Evolutionary conservation across 129 eudicot species (phyloP).

Genomic region (Saposhnikovia divaricata): DNA sequence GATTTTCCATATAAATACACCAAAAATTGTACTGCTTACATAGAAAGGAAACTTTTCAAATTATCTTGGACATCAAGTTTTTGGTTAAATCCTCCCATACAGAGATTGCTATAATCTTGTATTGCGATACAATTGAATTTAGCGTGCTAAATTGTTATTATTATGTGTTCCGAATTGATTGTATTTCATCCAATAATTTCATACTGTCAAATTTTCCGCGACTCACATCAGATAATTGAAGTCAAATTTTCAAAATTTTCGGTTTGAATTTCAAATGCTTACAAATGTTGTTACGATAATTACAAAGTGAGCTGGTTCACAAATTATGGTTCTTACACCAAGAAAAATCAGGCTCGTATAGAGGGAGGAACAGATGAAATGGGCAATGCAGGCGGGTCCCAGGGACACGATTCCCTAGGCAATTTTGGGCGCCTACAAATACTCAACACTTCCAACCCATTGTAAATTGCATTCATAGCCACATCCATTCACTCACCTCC

Average conservation of each 20-base stretch:
- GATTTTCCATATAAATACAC: too few relatives aligned
- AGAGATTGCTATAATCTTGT: too few relatives aligned
- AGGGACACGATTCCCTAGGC: constrained; percentile 6
- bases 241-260: neutral
- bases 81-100: too few relatives aligned
- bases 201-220: neutral
- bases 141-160: too few relatives aligned
- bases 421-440: constrained; percentile 34
- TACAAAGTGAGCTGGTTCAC: neutral
- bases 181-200: too few relatives aligned
- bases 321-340: neutral
- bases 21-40: too few relatives aligned
- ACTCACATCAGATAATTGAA: neutral
- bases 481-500: constrained; percentile 10
- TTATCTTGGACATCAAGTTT: too few relatives aligned
- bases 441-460: constrained; percentile 24
- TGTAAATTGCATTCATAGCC: constrained; percentile 21
- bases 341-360: neutral
- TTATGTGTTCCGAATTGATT: too few relatives aligned
- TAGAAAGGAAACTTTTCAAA: too few relatives aligned
- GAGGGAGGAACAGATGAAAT: neutral
- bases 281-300: neutral
- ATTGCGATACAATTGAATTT: too few relatives aligned
- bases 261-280: neutral
- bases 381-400: constrained; percentile 9